Conservation (phyloP, 768 basidiomycete genomes). For the Cyathus striatus region DNA sequence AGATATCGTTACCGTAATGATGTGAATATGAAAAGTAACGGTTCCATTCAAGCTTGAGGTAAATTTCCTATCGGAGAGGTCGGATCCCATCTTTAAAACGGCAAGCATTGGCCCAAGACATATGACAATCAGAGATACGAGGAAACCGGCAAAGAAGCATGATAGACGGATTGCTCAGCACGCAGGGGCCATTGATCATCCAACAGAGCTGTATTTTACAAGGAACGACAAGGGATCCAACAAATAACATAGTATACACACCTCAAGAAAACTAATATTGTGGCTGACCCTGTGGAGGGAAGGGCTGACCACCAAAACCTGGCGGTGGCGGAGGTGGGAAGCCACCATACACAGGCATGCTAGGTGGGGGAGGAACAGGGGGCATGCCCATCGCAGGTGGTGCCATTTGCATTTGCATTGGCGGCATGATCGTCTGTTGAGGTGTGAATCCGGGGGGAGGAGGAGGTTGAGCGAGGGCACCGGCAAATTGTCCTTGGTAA, state of each 20-base stretch:
- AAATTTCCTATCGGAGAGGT: too few relatives aligned
- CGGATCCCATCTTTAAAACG: too few relatives aligned
- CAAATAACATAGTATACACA: constrained; percentile 8
- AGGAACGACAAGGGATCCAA: constrained; percentile 5
- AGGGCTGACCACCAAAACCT: constrained; percentile 52
- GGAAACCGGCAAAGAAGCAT: too few relatives aligned
- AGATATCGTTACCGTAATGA: too few relatives aligned
- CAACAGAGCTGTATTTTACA: constrained; percentile 1
- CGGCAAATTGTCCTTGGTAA: constrained; percentile 92
- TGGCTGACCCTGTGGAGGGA: constrained; percentile 38
- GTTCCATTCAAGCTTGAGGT: too few relatives aligned
- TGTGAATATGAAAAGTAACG: too few relatives aligned
- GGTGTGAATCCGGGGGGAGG: constrained; percentile 78
- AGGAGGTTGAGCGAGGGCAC: constrained; percentile 75
- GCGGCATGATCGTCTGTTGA: constrained; percentile 62
- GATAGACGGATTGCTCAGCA: too few relatives aligned
- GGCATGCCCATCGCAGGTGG: constrained; percentile 28
- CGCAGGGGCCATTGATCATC: too few relatives aligned
- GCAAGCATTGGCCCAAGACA: too few relatives aligned
- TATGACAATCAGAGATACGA: too few relatives aligned
- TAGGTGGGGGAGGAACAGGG: constrained; percentile 22
- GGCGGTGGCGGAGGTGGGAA: constrained; percentile 62
- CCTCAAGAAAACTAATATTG: constrained; percentile 13
- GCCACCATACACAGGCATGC: constrained; percentile 45
- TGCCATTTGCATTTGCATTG: constrained; percentile 40